A percentile compares a stretch with the other conserved stretches of the same genome.
phyloP scores from a whole-genome alignment of 495 filamentous ascomycete species.

The Xylaria longipes region DNA sequence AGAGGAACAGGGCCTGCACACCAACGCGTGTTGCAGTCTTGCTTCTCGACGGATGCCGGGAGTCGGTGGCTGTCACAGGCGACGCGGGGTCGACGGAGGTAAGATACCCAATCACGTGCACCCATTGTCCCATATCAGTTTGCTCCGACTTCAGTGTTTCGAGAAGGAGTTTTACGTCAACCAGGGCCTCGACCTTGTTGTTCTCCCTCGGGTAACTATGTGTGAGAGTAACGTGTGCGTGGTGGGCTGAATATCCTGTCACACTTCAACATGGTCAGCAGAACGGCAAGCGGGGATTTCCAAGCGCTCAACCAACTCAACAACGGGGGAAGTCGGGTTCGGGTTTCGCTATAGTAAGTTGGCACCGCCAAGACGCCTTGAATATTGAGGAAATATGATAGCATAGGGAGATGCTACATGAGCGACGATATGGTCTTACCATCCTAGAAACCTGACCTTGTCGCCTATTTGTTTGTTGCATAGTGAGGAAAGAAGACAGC shows the following conservation, averaged over 20 bases:
- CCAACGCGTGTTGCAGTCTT: constrained; percentile 35
- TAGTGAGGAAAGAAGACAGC: constrained; percentile 72
- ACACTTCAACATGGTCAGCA: constrained; percentile 61
- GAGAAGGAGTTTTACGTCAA: constrained; percentile 76
- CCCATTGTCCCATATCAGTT: constrained; percentile 80
- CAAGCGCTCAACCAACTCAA: constrained; percentile 6
- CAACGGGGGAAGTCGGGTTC: constrained; percentile 2
- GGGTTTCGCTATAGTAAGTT: neutral
- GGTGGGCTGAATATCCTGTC: constrained; percentile 64
- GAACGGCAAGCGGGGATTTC: constrained; percentile 16
- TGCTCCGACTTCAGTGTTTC: constrained; percentile 67
- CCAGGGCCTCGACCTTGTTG: constrained; percentile 53
- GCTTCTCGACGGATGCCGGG: constrained; percentile 6
- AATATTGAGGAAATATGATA: neutral
- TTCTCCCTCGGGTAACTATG: constrained; percentile 65
- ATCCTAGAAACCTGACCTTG: constrained; percentile 92
- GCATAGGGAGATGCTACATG: neutral
- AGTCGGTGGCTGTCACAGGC: constrained; percentile 17
- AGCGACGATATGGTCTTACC: constrained; percentile 61
- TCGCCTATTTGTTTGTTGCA: constrained; percentile 59
- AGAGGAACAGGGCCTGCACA: constrained; percentile 72
- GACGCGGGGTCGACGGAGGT: constrained; percentile 36
- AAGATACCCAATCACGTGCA: constrained; percentile 89
- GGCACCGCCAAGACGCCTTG: neutral
- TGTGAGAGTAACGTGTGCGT: constrained; percentile 67